These are phyloP conservation scores for Xylaria nigripes DNA, from an alignment of 495 filamentous ascomycete genomes.

Conservation along the genomic window DNA sequence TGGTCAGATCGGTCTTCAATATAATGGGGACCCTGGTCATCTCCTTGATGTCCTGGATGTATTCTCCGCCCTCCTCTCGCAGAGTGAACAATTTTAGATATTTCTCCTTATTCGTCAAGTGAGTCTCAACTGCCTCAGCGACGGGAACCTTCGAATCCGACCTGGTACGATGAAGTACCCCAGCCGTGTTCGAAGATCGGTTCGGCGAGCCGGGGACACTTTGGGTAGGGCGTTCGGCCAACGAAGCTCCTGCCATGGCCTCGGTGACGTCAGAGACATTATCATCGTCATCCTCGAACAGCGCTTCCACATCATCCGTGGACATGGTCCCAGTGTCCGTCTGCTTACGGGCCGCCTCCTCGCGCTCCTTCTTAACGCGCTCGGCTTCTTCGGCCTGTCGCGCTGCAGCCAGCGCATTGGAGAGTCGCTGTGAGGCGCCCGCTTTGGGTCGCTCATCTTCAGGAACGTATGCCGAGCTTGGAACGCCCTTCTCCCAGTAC, in stretches of 20 bases:
- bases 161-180: constrained; percentile 75
- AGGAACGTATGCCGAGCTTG: constrained; percentile 90
- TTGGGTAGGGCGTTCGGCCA: constrained; percentile 82
- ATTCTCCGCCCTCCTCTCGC: constrained; percentile 86
- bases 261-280: constrained; percentile 78
- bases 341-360: constrained; percentile 80
- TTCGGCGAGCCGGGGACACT: constrained; percentile 92
- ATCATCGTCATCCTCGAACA: constrained; percentile 92
- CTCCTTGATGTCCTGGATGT: constrained; percentile 96
- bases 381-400: constrained; percentile 73
- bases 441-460: constrained; percentile 93
- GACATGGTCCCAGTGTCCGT: constrained; percentile 89
- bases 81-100: constrained; percentile 85
- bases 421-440: constrained; percentile 53
- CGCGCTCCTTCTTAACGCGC: constrained; percentile 67
- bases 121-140: constrained; percentile 60
- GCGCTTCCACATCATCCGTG: constrained; percentile 79
- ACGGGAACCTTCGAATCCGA: constrained; percentile 87
- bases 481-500: constrained; percentile 99
- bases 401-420: constrained; percentile 66
- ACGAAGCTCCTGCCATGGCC: constrained; percentile 75
- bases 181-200: constrained; percentile 57
- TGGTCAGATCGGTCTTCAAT: constrained; percentile 93
- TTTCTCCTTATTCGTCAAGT: constrained; percentile 89
- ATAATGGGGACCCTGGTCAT: constrained; percentile 96